These are phyloP conservation scores for Colletotrichum liriopes DNA, from an alignment of 2,329 filamentous ascomycete genomes.

Conservation along the genomic window DNA sequence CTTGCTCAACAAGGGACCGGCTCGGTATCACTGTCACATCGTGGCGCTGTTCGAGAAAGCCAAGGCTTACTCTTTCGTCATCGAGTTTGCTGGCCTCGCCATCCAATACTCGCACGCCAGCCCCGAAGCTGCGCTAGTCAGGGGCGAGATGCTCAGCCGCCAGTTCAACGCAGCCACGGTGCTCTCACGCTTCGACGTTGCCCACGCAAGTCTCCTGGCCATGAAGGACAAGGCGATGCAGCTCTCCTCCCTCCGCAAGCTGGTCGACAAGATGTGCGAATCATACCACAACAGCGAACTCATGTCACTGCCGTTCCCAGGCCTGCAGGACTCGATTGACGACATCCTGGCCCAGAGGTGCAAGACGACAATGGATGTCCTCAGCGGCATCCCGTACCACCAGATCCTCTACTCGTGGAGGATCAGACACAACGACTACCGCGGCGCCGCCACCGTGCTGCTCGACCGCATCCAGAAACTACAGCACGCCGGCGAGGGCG, in stretches of 20 bases:
- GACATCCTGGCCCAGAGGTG: constrained; percentile 82
- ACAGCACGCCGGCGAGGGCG: constrained; percentile 71
- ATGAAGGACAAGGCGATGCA: constrained; percentile 82
- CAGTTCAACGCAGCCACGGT: constrained; percentile 87
- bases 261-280: constrained; percentile 80
- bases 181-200: constrained; percentile 84
- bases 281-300: constrained; percentile 77
- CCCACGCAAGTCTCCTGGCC: constrained; percentile 83
- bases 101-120: constrained; percentile 72
- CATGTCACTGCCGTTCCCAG: constrained; percentile 83
- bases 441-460: constrained; percentile 78
- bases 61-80: constrained; percentile 83
- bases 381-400: constrained; percentile 80
- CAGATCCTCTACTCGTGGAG: constrained; percentile 94
- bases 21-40: constrained; percentile 90
- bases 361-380: constrained; percentile 77
- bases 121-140: constrained; percentile 59
- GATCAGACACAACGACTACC: constrained; percentile 87
- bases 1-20: constrained; percentile 78
- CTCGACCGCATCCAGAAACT: constrained; percentile 77
- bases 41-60: constrained; percentile 85
- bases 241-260: constrained; percentile 77
- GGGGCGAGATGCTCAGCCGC: constrained; percentile 83
- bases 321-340: constrained; percentile 84
- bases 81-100: constrained; percentile 85